Conservation (phyloP, 73 alveolate genomes). For the Paraurostyla sp. region DNA sequence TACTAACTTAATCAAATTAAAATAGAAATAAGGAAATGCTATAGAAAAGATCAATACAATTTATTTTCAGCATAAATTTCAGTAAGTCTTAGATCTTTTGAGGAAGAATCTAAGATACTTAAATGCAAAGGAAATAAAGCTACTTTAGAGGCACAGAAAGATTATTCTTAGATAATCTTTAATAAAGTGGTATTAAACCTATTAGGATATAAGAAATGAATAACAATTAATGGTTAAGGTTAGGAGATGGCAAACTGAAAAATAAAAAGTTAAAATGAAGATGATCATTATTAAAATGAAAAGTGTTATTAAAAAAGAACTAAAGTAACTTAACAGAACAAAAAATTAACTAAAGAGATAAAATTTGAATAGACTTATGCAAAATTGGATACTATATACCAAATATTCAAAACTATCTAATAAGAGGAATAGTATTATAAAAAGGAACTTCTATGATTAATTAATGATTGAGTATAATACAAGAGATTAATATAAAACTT, state of each 20-base stretch:
- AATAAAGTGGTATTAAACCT: neutral
- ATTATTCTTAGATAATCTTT: neutral
- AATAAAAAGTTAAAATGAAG: neutral
- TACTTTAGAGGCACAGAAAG: neutral
- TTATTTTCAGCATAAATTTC: neutral
- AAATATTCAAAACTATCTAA: neutral
- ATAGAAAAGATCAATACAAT: neutral
- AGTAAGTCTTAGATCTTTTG: neutral
- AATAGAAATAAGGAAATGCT: neutral
- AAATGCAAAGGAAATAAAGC: neutral
- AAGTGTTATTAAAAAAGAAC: neutral
- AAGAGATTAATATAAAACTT: neutral
- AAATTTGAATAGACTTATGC: neutral
- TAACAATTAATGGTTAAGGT: neutral
- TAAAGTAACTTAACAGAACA: neutral
- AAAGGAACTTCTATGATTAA: too few species aligned
- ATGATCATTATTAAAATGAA: neutral
- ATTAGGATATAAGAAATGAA: neutral
- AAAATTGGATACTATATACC: too few species aligned
- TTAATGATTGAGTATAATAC: neutral
- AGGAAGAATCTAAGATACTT: slow-evolving; percentile 34
- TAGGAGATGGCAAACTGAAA: neutral
- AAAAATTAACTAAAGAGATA: neutral
- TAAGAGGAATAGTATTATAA: neutral
- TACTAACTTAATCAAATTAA: neutral